Evolutionary conservation across 257 asterid species (phyloP), one percentile per base, ranked within the genome.

Genomic region (Solanum sitiens): DNA sequence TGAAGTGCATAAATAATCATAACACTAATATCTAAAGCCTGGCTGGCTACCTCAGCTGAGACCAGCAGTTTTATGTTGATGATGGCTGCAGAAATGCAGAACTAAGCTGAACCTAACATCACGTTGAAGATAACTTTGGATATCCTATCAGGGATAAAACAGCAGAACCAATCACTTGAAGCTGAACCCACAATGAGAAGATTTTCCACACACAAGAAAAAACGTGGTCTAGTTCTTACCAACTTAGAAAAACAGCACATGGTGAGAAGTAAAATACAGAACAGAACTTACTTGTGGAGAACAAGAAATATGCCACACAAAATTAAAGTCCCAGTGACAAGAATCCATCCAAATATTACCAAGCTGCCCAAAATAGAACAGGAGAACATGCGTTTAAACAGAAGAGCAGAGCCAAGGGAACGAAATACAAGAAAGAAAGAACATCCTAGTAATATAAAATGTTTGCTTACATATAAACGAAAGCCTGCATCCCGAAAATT

Each of bases 321-420:
- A 82, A 96, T 86, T 90, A 96, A 96, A 53, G 98, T 96, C 86
- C 93, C 97, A 0, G 99, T 92, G 84, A 96, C 98, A 59, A 96
- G 95, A 93, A 96, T 93, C 99, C 99, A 96, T 86, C 98, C 98
- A 21, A 90, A 23, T 73, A 95, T 84, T 87, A 95, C 98, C 95
- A 96, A 89, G 82, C 99, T 96, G 98, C 93, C 93, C 87, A 75
- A 83, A 80, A 13, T 77, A 88, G 87, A 91, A 88, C 86, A 86
- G 13, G 83, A 87, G 87, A 87, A 84, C 67, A 79, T 1, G 37
- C 12, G 1, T 42, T 20, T 6, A 84, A 47, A 79, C 70, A 80
- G 63, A 82, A 74, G 67, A 56, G 44, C 82, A 50, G 59, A 84
- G 84, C 16, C 6, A 39, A 85, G 35, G 61, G 80, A 86, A 13